A percentile compares a stretch with the other conserved stretches of the same genome.
phyloP scores from a whole-genome alignment of 2,329 filamentous ascomycete genomes.

The Phaeosphaeriaceae sp. region DNA sequence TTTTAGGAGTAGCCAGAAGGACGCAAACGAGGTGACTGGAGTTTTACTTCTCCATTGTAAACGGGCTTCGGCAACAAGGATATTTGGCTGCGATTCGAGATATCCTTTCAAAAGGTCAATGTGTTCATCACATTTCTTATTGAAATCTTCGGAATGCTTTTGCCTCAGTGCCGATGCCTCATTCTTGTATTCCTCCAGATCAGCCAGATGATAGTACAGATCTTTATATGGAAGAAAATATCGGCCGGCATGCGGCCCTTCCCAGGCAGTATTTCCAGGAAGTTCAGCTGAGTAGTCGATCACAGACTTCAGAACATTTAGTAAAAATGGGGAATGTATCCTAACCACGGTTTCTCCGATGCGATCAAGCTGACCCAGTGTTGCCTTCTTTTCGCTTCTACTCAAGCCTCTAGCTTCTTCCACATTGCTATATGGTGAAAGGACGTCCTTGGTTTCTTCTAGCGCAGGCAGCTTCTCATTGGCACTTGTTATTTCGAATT shows the following conservation, averaged over 20 bases:
- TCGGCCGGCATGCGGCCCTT: neutral
- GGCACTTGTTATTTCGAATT: neutral
- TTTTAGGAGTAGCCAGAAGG: conserved; percentile 14
- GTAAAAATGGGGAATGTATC: conserved; percentile 6
- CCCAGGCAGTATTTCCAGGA: neutral
- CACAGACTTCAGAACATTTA: conserved; percentile 7
- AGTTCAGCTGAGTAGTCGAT: conserved; percentile 2
- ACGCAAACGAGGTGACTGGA: conserved; percentile 9
- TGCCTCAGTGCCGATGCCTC: neutral
- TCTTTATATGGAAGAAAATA: conserved; percentile 3
- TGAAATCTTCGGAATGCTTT: conserved; percentile 3
- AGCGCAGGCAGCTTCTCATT: neutral
- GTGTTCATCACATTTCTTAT: conserved; percentile 4
- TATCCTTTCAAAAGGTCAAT: conserved; percentile 5
- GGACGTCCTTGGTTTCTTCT: neutral
- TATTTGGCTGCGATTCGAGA: neutral
- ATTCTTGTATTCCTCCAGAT: conserved; percentile 1
- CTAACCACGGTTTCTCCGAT: neutral
- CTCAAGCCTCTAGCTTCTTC: neutral
- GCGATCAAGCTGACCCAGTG: neutral
- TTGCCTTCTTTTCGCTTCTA: neutral
- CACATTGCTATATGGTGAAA: too few species aligned
- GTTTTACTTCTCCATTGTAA: neutral
- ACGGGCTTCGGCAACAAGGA: neutral
- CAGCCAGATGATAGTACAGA: conserved; percentile 1